Base-by-base conservation (phyloP, 228 moss, liverwort and hornwort species). In the Sphagnum magellanicum region DNA sequence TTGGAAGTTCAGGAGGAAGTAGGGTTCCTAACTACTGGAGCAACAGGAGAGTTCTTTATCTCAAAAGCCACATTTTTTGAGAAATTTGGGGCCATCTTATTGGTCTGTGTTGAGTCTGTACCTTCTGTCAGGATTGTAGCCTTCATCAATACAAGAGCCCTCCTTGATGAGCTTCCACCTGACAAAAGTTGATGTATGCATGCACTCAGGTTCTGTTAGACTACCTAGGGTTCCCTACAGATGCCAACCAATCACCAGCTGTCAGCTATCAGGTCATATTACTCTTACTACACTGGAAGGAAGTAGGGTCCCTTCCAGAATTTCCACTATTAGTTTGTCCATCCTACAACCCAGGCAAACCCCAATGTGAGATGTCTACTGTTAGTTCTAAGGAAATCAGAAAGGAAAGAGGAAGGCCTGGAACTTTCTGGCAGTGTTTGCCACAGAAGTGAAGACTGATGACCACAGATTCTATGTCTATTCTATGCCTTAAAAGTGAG, bases 141-240 rank as follows among this genome's bases (percentile, higher is more conserved):
- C 78, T 91, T 84, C 9, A 8, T 55, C 61, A 86, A 73, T 65
- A 97, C 80, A 17, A 91, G 91, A 80, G 91, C 88, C 81, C 96
- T 89, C 80, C 92, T 86, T 70, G 96, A 96, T 48, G 96, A 88
- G 68, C 93, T 89, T 61, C 96, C 92, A 73, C 91, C 95, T 72
- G 71, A 86, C 89, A 70, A 92, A 92, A 9, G 95, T 90, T 68
- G 94, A 85, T 61, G 86, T 75, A 73, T 92, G 96, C 80, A 91
- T 79, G 74, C 92, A 88, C 75, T 96, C 96, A 65, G 91, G 79
- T 75, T 96, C 96, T 79, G 85, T 83, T 75, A 90, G 76, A 81
- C 55, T 12, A 55, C 90, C 89, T 50, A 81, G 32, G 32, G 32
- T 84, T 68, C 80, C 87, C 96, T 96, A 80, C 74, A 82, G 48